Conservation (phyloP, 495 filamentous ascomycete species). For the Letharia lupina region DNA sequence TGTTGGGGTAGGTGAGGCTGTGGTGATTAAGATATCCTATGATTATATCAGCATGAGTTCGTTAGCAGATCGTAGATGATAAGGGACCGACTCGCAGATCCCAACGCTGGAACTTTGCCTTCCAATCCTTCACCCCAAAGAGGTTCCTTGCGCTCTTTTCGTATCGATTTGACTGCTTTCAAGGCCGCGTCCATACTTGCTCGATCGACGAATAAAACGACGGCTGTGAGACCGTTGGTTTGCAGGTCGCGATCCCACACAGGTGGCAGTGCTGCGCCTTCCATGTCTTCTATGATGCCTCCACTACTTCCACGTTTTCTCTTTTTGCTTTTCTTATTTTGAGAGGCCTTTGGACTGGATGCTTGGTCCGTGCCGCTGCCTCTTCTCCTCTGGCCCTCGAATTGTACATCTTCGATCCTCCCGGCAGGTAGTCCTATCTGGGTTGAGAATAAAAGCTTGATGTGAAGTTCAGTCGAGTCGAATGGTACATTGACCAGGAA, state of each 20-base stretch:
- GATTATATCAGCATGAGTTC: conserved; percentile 7
- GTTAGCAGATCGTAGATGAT: conserved; percentile 5
- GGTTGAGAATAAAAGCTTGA: conserved; percentile 62
- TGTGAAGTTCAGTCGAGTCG: conserved; percentile 68
- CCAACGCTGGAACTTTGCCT: conserved; percentile 47
- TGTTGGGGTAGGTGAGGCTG: conserved; percentile 58
- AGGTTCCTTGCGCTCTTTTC: conserved; percentile 47
- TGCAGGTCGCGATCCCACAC: conserved; percentile 71
- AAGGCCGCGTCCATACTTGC: conserved; percentile 62
- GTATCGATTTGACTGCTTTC: conserved; percentile 58
- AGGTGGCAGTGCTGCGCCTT: conserved; percentile 50
- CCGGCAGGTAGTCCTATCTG: conserved; percentile 56
- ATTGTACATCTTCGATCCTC: conserved; percentile 64
- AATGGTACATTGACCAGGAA: conserved; percentile 84
- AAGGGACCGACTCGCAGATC: conserved; percentile 38
- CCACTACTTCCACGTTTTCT: conserved; percentile 49
- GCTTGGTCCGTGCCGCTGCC: conserved; percentile 8
- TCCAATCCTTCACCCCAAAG: conserved; percentile 59
- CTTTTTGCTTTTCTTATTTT: conserved; percentile 52
- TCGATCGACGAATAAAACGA: conserved; percentile 76
- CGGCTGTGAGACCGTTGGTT: conserved; percentile 63
- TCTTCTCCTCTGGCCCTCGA: conserved; percentile 47
- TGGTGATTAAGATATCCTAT: conserved; percentile 54
- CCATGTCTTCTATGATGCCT: conserved; percentile 32
- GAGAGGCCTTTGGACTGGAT: conserved; percentile 26